Evolutionary conservation across 805 yeast species (phyloP), one percentile per base, ranked within the genome.

Genomic region (Metschnikowia borealis): DNA sequence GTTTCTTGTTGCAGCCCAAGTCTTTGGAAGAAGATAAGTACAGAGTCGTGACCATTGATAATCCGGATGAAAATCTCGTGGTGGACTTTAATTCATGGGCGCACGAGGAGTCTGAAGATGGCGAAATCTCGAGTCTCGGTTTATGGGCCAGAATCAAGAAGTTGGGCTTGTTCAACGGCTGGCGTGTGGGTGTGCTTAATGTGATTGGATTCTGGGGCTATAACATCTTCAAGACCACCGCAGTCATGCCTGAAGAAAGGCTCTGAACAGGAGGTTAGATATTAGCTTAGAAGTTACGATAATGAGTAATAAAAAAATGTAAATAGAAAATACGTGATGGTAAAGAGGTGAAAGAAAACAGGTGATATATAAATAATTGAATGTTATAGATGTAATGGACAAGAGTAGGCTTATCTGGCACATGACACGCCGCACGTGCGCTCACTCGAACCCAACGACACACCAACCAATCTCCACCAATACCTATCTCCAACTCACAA

Each of bases 131-230:
- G 2, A 60, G 82, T 26, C 47, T 81, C 80, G 6, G 20, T 20
- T 21, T 42, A 5, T 55, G 75, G 56, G 77, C 78, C 38, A 58
- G 63, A 20, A 46, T 68, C 15, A 58, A 58, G 35, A 52, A 54
- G 21, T 52, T 68, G 33, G 74, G 74, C 1, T 64, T 74, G 48
- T 91, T 88, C 76, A 79, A 92, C 57, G 99, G 98, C 35, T 92
- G 98, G 98, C 80, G 89, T 64, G 83, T 89, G 38, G 95, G 96
- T 29, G 74, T 87, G 10, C 66, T 89, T 51, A 89, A 92, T 53
- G 79, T 88, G 3, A 66, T 87, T 44, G 94, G 96, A 10, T 84
- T 85, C 46, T 92, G 95, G 86, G 91, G 96, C 1, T 76, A 87
- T 56, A 77, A 80, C 47, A 69, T 86, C 47, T 62, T 85, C 55